Conservation (phyloP, 1,284 basidiomycete species). For the Boletus smithii region DNA sequence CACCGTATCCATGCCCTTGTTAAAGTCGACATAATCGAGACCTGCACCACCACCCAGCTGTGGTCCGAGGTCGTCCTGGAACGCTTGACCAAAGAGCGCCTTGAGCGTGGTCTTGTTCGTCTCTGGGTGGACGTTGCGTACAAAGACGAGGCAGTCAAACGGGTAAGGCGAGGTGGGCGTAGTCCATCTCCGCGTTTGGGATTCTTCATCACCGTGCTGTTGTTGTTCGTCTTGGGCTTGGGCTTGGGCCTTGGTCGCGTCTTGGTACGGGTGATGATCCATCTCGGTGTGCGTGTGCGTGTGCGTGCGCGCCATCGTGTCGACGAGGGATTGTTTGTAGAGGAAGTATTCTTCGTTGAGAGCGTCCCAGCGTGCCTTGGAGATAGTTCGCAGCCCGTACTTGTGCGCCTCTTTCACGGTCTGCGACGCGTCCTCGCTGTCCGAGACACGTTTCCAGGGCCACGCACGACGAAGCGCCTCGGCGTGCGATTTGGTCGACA, state of each 20-base stretch:
- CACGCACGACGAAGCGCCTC: constrained; percentile 46
- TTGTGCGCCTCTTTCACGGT: constrained; percentile 43
- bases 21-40: constrained; percentile 75
- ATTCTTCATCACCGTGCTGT: not conserved
- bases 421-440: not conserved
- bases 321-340: constrained; percentile 51
- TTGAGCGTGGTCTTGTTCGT: constrained; percentile 78
- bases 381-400: constrained; percentile 56
- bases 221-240: not conserved
- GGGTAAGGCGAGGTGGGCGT: constrained; percentile 49
- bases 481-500: constrained; percentile 41
- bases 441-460: constrained; percentile 51
- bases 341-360: constrained; percentile 63
- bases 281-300: constrained; percentile 8
- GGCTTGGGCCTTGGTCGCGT: not conserved
- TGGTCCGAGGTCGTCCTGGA: constrained; percentile 22
- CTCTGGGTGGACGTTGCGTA: constrained; percentile 62
- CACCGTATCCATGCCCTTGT: constrained; percentile 71
- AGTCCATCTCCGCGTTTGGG: constrained; percentile 13
- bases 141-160: constrained; percentile 61
- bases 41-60: constrained; percentile 18
- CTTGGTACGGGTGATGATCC: not conserved
- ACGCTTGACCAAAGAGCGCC: constrained; percentile 48
- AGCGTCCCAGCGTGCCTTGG: constrained; percentile 57
- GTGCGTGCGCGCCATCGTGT: too few species aligned